These are phyloP conservation scores for Linnemannia exigua DNA, from an alignment of 192 early-diverging fungal species.

Conservation along the genomic window DNA sequence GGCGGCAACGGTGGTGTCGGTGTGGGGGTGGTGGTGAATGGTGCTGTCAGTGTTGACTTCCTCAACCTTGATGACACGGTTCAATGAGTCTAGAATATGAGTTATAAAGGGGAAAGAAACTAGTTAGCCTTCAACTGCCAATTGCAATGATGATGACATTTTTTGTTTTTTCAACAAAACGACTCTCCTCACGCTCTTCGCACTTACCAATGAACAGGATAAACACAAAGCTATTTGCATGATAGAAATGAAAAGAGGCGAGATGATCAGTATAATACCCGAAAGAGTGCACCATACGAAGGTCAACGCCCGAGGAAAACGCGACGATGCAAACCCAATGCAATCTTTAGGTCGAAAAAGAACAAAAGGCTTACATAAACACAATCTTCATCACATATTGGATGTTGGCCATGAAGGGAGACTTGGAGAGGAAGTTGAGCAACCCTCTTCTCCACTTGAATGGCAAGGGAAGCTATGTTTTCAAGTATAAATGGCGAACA, in stretches of 20 bases:
- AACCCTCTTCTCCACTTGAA: conserved; percentile 60
- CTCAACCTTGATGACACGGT: conserved; percentile 56
- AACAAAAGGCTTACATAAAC: conserved; percentile 60
- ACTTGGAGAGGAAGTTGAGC: conserved; percentile 61
- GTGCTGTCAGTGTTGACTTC: conserved; percentile 18
- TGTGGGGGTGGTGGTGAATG: conserved; percentile 39
- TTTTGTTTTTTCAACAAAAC: neutral
- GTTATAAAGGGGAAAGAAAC: neutral
- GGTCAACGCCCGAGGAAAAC: neutral
- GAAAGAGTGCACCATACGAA: neutral
- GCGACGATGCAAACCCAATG: neutral
- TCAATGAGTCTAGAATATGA: conserved; percentile 61
- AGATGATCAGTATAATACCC: neutral
- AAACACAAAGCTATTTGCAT: conserved; percentile 61
- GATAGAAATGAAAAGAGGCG: neutral
- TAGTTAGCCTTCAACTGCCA: neutral
- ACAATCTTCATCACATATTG: conserved; percentile 64
- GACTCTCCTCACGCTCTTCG: neutral
- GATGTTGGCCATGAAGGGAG: conserved; percentile 50
- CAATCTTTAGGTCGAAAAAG: too few species aligned
- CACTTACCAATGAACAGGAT: conserved; percentile 68
- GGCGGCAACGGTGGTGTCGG: conserved; percentile 53
- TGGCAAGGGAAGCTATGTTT: conserved; percentile 63
- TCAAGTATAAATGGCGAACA: neutral
- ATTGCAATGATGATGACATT: conserved; percentile 4